Evolutionary conservation across 495 filamentous ascomycete genomes (phyloP).

Genomic region (Aspergillus cristatus): DNA sequence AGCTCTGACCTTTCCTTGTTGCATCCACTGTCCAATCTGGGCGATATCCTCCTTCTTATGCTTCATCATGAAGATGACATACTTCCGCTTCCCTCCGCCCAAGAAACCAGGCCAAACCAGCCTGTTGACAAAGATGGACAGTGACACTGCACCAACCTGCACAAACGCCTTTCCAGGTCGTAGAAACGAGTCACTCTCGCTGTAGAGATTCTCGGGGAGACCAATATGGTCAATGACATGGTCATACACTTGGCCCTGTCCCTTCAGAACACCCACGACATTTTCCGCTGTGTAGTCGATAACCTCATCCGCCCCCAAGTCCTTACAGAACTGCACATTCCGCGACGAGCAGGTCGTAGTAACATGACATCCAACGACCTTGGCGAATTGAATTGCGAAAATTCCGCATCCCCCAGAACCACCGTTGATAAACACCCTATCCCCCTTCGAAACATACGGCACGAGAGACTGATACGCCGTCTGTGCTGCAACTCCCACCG

Average conservation of each 20-base stretch:
- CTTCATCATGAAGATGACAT: constrained; percentile 32
- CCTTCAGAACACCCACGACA: constrained; percentile 39
- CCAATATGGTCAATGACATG: constrained; percentile 57
- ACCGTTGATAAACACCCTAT: constrained; percentile 59
- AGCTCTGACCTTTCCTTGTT: constrained; percentile 51
- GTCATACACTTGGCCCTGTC: constrained; percentile 42
- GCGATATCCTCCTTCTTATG: constrained; percentile 37
- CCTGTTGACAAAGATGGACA: constrained; percentile 15
- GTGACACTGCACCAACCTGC: constrained; percentile 42
- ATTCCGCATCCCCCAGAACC: constrained; percentile 55
- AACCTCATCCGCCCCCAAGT: constrained; percentile 57
- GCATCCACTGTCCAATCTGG: constrained; percentile 50
- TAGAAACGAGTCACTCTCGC: constrained; percentile 46
- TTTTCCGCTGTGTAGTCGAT: constrained; percentile 56
- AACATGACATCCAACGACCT: constrained; percentile 53
- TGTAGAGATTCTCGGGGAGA: constrained; percentile 41
- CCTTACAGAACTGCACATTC: constrained; percentile 48
- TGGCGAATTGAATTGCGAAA: constrained; percentile 59
- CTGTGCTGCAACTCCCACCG: constrained; percentile 45
- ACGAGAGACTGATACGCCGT: constrained; percentile 52
- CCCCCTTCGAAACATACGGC: constrained; percentile 43
- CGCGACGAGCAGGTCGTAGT: constrained; percentile 48
- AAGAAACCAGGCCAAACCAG: constrained; percentile 45
- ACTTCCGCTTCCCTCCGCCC: constrained; percentile 56
- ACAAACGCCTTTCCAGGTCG: constrained; percentile 44